These are phyloP conservation scores for Capsella rubella DNA, from an alignment of 441 rosid genomes.

Conservation along the genomic window DNA sequence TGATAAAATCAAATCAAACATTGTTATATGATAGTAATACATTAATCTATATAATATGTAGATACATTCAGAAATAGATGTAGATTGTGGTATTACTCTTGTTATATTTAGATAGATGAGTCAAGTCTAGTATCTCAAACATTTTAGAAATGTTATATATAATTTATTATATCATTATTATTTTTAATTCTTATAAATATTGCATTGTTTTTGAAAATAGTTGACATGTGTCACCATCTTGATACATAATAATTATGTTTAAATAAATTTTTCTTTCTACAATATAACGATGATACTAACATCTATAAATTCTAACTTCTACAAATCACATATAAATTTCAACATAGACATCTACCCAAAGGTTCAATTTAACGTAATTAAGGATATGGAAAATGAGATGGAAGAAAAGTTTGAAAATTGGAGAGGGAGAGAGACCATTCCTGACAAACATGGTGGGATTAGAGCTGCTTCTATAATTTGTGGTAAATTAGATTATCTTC, in stretches of 20 bases:
- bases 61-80: not conserved
- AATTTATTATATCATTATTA: not conserved
- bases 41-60: not conserved
- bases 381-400: slow-evolving; percentile 24
- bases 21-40: not conserved
- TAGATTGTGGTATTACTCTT: not conserved
- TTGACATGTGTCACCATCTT: not conserved
- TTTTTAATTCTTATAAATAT: not conserved
- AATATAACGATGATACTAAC: not conserved
- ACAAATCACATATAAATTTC: not conserved
- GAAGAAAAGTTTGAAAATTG: slow-evolving; percentile 50
- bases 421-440: slow-evolving; percentile 49
- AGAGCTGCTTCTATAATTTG: slow-evolving; percentile 54
- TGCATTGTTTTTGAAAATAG: not conserved
- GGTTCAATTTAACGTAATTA: slow-evolving; percentile 8
- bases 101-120: not conserved
- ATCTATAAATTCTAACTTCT: not conserved
- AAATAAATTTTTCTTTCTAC: not conserved
- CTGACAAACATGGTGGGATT: slow-evolving; percentile 53
- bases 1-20: not conserved
- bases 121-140: slow-evolving; percentile 7
- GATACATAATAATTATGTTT: not conserved
- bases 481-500: slow-evolving; percentile 36
- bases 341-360: not conserved
- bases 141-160: not conserved